Conservation (phyloP, 2,329 filamentous ascomycete genomes). For the Purpureocillium lavendulum region DNA sequence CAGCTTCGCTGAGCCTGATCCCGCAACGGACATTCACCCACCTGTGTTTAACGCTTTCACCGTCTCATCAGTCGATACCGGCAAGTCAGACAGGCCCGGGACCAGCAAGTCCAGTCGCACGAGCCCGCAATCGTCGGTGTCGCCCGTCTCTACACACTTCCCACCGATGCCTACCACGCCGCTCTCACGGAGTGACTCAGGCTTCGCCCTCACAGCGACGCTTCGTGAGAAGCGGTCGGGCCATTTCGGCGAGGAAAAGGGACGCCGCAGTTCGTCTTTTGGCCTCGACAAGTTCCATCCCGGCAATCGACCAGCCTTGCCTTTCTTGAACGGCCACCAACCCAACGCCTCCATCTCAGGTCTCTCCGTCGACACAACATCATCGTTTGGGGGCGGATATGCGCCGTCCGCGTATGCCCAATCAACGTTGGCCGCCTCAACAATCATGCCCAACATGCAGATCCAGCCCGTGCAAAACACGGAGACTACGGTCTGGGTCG, state of each 20-base stretch:
- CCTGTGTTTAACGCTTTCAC: constrained; percentile 90
- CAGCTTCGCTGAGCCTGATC: constrained; percentile 65
- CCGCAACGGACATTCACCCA: constrained; percentile 40
- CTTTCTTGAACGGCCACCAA: constrained; percentile 61
- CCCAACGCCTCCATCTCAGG: constrained; percentile 51
- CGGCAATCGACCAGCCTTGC: constrained; percentile 60
- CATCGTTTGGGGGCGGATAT: constrained; percentile 63
- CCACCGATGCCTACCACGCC: constrained; percentile 68
- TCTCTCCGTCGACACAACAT: constrained; percentile 55
- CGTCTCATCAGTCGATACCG: constrained; percentile 60
- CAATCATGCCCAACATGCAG: constrained; percentile 78
- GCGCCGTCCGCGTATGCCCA: constrained; percentile 78
- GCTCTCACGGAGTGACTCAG: constrained; percentile 84
- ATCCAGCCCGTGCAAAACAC: constrained; percentile 73
- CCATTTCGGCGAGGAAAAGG: constrained; percentile 71
- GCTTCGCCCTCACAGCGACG: constrained; percentile 76
- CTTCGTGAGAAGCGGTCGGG: constrained; percentile 90
- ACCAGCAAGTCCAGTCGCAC: constrained; percentile 60
- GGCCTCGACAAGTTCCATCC: constrained; percentile 65
- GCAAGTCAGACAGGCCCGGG: constrained; percentile 64
- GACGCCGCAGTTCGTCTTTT: constrained; percentile 87
- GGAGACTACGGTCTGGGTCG: constrained; percentile 73
- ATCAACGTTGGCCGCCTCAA: constrained; percentile 78
- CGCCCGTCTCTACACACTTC: constrained; percentile 71
- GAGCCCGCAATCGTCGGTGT: constrained; percentile 57